A percentile compares a stretch with the other conserved stretches of the same genome.
phyloP scores from a whole-genome alignment of 2,329 filamentous ascomycete genomes.

The Nemania sp. region DNA sequence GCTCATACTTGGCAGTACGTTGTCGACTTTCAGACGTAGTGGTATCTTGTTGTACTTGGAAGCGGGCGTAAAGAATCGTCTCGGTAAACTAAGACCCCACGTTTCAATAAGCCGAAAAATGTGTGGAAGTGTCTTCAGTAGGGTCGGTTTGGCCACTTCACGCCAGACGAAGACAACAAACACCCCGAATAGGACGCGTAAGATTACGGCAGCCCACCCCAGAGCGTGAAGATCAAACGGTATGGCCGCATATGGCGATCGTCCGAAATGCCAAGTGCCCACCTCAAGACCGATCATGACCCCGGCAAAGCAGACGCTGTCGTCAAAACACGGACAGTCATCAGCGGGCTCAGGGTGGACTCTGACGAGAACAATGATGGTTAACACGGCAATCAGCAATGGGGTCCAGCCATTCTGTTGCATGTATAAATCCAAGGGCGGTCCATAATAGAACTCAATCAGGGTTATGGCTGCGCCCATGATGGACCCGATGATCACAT shows the following conservation, averaged over 20 bases:
- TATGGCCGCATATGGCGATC: slow-evolving; percentile 52
- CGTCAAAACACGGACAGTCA: slow-evolving; percentile 95
- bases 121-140: slow-evolving; percentile 79
- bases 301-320: slow-evolving; percentile 90
- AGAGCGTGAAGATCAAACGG: slow-evolving; percentile 69
- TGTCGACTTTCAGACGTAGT: slow-evolving; percentile 72
- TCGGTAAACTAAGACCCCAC: slow-evolving; percentile 76
- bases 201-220: slow-evolving; percentile 64
- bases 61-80: slow-evolving; percentile 88
- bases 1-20: slow-evolving; percentile 85
- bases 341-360: slow-evolving; percentile 95
- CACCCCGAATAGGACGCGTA: slow-evolving; percentile 78
- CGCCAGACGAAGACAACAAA: slow-evolving; percentile 86
- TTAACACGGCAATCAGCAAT: slow-evolving; percentile 63
- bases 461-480: slow-evolving; percentile 70
- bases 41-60: slow-evolving; percentile 87
- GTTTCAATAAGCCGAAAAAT: slow-evolving; percentile 85
- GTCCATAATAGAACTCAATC: slow-evolving; percentile 62
- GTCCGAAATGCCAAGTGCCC: slow-evolving; percentile 80
- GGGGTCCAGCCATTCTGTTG: slow-evolving; percentile 66
- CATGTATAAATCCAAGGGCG: slow-evolving; percentile 71
- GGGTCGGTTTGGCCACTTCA: slow-evolving; percentile 80
- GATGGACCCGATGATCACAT: slow-evolving; percentile 79
- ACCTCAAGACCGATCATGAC: slow-evolving; percentile 84
- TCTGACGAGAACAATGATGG: slow-evolving; percentile 76